Conservation (phyloP, 768 basidiomycete species). For the Tricholoma terreum region DNA sequence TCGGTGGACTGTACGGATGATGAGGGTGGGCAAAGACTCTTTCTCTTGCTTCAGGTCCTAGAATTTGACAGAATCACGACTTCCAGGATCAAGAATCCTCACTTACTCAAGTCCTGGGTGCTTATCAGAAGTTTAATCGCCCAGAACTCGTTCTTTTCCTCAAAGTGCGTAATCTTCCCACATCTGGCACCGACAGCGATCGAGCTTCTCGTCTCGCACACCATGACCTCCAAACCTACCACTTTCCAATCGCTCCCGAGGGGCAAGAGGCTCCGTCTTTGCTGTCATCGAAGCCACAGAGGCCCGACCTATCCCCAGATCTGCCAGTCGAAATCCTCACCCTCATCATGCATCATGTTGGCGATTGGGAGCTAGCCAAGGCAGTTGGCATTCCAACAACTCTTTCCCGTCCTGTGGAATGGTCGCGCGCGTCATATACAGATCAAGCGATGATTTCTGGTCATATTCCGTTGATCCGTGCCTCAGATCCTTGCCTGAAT, state of each 20-base stretch:
- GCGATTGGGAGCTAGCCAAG: slow-evolving; percentile 81
- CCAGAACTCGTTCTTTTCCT: slow-evolving; percentile 74
- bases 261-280: slow-evolving; percentile 25
- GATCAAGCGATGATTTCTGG: slow-evolving; percentile 75
- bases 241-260: slow-evolving; percentile 42
- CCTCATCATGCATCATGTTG: slow-evolving; percentile 73
- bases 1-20: slow-evolving; percentile 27
- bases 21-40: slow-evolving; percentile 36
- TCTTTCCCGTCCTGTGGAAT: slow-evolving; percentile 61
- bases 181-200: slow-evolving; percentile 56
- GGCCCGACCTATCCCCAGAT: slow-evolving; percentile 46
- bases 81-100: slow-evolving; percentile 34
- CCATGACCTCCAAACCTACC: slow-evolving; percentile 72
- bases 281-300: slow-evolving; percentile 25
- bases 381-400: slow-evolving; percentile 75
- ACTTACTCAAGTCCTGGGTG: slow-evolving; percentile 54
- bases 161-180: slow-evolving; percentile 67
- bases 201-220: slow-evolving; percentile 71
- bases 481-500: slow-evolving; percentile 50
- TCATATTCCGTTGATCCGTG: slow-evolving; percentile 55
- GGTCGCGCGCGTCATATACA: slow-evolving; percentile 65
- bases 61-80: slow-evolving; percentile 13
- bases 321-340: slow-evolving; percentile 76
- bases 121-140: slow-evolving; percentile 65
- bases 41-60: slow-evolving; percentile 3